These are phyloP conservation scores for Hylodesmum podocarpum DNA, from an alignment of 306 rosid genomes.

Conservation along the genomic window DNA sequence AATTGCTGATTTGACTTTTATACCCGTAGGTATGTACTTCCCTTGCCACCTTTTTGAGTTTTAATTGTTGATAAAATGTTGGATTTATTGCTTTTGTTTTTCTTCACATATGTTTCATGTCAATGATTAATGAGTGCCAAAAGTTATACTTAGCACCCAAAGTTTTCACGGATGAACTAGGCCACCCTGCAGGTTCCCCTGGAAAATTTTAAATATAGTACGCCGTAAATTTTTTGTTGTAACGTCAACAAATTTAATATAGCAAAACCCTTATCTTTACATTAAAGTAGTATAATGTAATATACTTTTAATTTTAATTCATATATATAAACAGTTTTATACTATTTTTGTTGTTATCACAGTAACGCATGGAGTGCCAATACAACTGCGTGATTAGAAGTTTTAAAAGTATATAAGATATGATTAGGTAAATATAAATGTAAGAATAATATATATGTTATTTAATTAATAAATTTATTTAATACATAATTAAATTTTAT, in stretches of 20 bases:
- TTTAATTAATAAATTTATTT: too few species aligned
- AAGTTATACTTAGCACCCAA: not conserved
- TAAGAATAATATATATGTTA: too few species aligned
- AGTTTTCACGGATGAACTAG: not conserved
- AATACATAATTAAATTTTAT: too few species aligned
- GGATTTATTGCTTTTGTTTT: not conserved
- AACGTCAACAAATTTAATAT: not conserved
- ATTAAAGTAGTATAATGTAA: not conserved
- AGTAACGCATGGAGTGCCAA: too few species aligned
- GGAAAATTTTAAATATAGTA: too few species aligned
- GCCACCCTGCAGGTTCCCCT: not conserved
- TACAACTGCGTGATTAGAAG: too few species aligned
- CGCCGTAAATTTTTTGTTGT: not conserved
- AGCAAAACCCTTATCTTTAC: not conserved
- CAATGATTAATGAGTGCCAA: not conserved
- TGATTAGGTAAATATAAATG: too few species aligned
- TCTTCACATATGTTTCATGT: not conserved
- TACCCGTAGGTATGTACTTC: slow-evolving; percentile 72
- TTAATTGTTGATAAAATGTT: slow-evolving; percentile 16
- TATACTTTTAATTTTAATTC: not conserved
- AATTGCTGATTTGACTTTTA: slow-evolving; percentile 79
- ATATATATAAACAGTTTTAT: not conserved
- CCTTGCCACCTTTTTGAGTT: slow-evolving; percentile 18
- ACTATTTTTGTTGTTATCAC: not conserved
- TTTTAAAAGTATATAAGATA: too few species aligned